Base-by-base conservation (phyloP, 768 basidiomycete species). In the Royoungia palumana region DNA sequence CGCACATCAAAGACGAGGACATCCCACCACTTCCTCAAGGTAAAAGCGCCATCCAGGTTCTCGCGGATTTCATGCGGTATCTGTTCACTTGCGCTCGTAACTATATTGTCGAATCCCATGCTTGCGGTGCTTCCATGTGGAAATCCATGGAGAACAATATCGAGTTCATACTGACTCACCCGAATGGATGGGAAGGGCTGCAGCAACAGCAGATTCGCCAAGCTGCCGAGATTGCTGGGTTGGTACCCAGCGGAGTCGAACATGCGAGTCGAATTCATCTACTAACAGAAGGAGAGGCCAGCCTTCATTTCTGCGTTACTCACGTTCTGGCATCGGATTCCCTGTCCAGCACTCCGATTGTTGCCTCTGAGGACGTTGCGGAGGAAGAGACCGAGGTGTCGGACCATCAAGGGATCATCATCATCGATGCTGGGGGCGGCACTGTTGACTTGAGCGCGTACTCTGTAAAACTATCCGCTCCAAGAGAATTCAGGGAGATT, bases 401-500 rank as follows among this genome's bases (percentile, higher is more conserved):
- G 70, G 75, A 60, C 1, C 65, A 64, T 1, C 49, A 67, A 24
- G 69, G 68, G 0, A 49, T 77, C 9, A 61, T 77, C 16, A 58
- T 80, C 7, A 65, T 78, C n/a, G 78, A 79, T 57, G 60, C 56
- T 17, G 79, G 78, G 7, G 72, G 74, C 0, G 66, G 75, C 4
- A 74, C 68, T 7, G 51, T 70, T 12, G 72, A 72, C 47, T 22
- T 71, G 27, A 78, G 75, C 46, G 70, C 63, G 24, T 73, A 61
- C 60, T 65, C 53, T 4, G 55, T 62, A 35, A 63, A 52, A 7
- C 27, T 62, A 8, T 61, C 55, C 2, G 52, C 58, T 1, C 44
- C 51, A 5, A 51, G 37, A 19, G 49, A 51, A 8, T 64, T 74
- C 35, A 55, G 75, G 35, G 71, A 73, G 49, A 58, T 73, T 44